A percentile compares a stretch with the other conserved stretches of the same genome.
Conservation (phyloP, 306 rosid genomes). For the Coriaria nepalensis region DNA sequence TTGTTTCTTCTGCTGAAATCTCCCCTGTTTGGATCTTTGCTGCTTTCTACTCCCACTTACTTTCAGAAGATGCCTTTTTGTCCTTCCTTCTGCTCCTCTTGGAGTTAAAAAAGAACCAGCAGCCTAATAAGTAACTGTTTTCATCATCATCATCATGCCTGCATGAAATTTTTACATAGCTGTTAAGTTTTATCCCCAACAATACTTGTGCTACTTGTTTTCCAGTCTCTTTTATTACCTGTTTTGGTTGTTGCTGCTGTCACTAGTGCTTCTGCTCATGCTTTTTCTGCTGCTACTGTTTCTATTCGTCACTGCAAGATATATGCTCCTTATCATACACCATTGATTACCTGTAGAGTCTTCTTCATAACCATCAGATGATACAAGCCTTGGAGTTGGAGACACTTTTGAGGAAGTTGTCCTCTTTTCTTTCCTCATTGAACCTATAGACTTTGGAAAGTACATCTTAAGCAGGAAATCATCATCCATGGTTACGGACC, state of each 20-base stretch:
- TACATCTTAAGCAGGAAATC: conserved; percentile 50
- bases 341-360: conserved; percentile 17
- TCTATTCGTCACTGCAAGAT: conserved; percentile 13
- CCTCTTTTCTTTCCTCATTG: conserved; percentile 33
- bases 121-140: conserved; percentile 24
- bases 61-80: conserved; percentile 9
- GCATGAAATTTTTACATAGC: conserved; percentile 6
- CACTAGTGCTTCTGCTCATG: conserved; percentile 13
- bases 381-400: conserved; percentile 2
- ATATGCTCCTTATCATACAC: conserved; percentile 14
- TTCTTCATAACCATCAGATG: conserved; percentile 6
- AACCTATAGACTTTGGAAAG: conserved; percentile 41
- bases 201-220: conserved; percentile 4
- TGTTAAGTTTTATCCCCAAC: neutral
- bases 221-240: no score
- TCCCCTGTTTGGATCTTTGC: neutral
- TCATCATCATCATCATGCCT: conserved; percentile 19
- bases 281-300: conserved; percentile 5
- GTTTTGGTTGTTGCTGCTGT: conserved; percentile 3
- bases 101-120: conserved; percentile 35
- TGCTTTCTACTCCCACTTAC: neutral
- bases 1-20: no score
- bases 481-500: conserved; percentile 46
- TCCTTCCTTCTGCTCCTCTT: conserved; percentile 27
- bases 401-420: conserved; percentile 25